These are phyloP conservation scores for Fusarium stilboides DNA, from an alignment of 2,329 filamentous ascomycete genomes.

Conservation along the genomic window DNA sequence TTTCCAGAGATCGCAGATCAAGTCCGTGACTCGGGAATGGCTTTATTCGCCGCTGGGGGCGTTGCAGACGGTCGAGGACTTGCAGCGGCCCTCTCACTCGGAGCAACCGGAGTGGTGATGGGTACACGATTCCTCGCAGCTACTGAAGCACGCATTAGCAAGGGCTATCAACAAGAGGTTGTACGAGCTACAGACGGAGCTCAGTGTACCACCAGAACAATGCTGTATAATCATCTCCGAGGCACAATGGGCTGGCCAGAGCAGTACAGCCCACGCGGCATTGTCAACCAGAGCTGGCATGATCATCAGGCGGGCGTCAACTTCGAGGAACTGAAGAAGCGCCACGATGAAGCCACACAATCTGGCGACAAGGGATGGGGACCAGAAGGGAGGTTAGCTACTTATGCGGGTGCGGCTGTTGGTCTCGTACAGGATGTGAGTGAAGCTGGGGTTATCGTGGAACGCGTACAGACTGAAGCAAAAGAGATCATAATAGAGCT, in stretches of 20 bases:
- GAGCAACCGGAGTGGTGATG: conserved; percentile 69
- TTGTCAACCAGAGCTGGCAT: conserved; percentile 57
- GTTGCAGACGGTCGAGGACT: conserved; percentile 67
- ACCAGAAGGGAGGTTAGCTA: conserved; percentile 63
- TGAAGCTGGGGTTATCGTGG: conserved; percentile 58
- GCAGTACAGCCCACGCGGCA: conserved; percentile 57
- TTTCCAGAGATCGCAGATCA: conserved; percentile 66
- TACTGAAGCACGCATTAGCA: conserved; percentile 57
- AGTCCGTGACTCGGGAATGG: conserved; percentile 54
- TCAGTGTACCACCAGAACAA: conserved; percentile 58
- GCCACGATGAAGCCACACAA: conserved; percentile 55
- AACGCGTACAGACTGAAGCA: conserved; percentile 51
- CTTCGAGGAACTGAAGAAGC: conserved; percentile 62
- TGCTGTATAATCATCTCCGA: conserved; percentile 62
- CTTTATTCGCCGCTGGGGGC: conserved; percentile 67
- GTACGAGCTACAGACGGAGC: conserved; percentile 59
- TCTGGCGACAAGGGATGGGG: conserved; percentile 64
- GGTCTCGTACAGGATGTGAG: conserved; percentile 61
- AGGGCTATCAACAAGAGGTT: conserved; percentile 61
- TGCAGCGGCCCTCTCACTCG: conserved; percentile 65
- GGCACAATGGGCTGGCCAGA: conserved; percentile 60
- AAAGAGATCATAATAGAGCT: conserved; percentile 19
- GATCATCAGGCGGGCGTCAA: conserved; percentile 55
- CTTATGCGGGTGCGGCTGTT: conserved; percentile 64
- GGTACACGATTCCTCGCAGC: conserved; percentile 75